Percentiles rank a stretch among this genome's conserved stretches.
Conservation (phyloP, 1,284 basidiomycete species). For the Trichosporon ovoides region DNA sequence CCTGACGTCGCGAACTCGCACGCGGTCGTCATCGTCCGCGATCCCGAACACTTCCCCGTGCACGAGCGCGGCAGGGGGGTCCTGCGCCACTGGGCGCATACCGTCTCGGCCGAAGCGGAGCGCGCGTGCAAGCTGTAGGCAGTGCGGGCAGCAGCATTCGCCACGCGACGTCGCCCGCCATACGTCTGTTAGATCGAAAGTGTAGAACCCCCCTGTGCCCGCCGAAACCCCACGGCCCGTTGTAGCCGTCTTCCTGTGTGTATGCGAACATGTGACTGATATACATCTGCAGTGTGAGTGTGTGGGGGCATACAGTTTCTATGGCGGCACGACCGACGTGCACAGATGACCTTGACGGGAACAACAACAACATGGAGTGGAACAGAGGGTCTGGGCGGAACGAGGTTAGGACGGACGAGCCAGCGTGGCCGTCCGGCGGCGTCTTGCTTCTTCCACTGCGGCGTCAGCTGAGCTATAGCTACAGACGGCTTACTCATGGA, state of each 20-base stretch:
- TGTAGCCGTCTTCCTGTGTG: no score
- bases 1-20: constrained; percentile 42
- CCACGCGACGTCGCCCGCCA: background rate
- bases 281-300: background rate
- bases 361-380: background rate
- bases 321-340: background rate
- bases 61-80: constrained; percentile 41
- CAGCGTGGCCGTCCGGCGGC: constrained; percentile 8
- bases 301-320: background rate
- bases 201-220: no score
- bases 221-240: no score
- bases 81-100: constrained; percentile 35
- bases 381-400: background rate
- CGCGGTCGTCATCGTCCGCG: constrained; percentile 40
- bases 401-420: background rate
- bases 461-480: background rate
- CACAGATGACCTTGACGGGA: background rate
- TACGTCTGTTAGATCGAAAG: background rate
- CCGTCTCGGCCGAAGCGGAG: constrained; percentile 10
- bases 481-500: constrained; percentile 13
- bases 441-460: constrained; percentile 16
- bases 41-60: constrained; percentile 31
- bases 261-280: background rate
- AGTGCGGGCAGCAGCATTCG: background rate
- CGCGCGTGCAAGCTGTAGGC: background rate